A percentile compares a stretch with the other conserved stretches of the same genome.
Conservation (phyloP, 306 rosid genomes). For the Quercus cerris region DNA sequence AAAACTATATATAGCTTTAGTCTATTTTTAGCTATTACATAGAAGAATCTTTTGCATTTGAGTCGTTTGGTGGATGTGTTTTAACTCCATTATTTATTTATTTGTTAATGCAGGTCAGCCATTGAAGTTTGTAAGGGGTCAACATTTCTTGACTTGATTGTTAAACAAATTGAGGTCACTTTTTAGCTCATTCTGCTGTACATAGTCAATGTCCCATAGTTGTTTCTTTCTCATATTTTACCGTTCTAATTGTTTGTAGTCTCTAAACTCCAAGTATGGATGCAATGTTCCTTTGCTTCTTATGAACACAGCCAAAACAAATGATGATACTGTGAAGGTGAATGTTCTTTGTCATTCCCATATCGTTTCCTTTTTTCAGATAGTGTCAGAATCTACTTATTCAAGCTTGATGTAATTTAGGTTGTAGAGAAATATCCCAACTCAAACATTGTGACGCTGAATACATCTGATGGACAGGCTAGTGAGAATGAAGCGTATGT, state of each 20-base stretch:
- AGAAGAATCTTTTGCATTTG: not conserved
- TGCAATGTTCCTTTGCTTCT: slow-evolving; percentile 61
- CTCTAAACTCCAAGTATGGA: slow-evolving; percentile 51
- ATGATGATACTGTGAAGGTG: slow-evolving; percentile 56
- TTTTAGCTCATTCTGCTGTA: not conserved
- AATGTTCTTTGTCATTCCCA: slow-evolving; percentile 19
- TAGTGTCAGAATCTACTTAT: slow-evolving; percentile 25
- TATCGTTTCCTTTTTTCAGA: slow-evolving; percentile 10
- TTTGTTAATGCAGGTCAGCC: slow-evolving; percentile 38
- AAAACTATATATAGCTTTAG: not conserved
- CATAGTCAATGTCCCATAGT: not conserved
- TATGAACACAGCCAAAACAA: slow-evolving; percentile 42
- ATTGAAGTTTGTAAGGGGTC: slow-evolving; percentile 46
- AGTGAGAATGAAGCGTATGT: slow-evolving; percentile 46
- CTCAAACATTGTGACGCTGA: slow-evolving; percentile 36
- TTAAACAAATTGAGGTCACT: slow-evolving; percentile 65
- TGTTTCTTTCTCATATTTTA: slow-evolving; percentile 7
- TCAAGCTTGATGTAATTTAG: slow-evolving; percentile 29
- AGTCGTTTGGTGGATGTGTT: not conserved
- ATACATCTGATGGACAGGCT: slow-evolving; percentile 24
- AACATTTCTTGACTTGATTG: slow-evolving; percentile 51
- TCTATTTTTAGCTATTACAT: slow-evolving; percentile 5
- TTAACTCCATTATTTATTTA: not conserved
- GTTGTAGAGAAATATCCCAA: slow-evolving; percentile 47
- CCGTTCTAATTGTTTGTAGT: slow-evolving; percentile 37